These are phyloP conservation scores for Coniella lustricola DNA, from an alignment of 2,329 filamentous ascomycete species.

Conservation along the genomic window DNA sequence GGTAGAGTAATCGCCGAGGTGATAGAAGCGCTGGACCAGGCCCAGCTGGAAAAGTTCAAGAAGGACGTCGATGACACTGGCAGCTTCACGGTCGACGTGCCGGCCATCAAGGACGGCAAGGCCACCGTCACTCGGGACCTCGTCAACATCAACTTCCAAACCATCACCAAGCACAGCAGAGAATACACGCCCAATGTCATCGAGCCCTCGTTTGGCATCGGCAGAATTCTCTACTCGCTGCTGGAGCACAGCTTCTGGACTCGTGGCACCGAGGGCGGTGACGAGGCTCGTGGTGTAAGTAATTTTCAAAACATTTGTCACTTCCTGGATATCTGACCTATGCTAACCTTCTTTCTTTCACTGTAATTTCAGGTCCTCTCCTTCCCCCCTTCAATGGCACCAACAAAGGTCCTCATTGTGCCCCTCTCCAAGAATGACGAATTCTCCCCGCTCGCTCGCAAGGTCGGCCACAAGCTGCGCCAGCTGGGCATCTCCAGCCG, in stretches of 20 bases:
- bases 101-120: slow-evolving; percentile 59
- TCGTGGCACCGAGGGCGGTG: slow-evolving; percentile 59
- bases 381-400: slow-evolving; percentile 63
- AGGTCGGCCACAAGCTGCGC: slow-evolving; percentile 70
- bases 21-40: slow-evolving; percentile 65
- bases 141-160: slow-evolving; percentile 76
- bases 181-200: slow-evolving; percentile 96
- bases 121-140: slow-evolving; percentile 75
- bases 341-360: background rate
- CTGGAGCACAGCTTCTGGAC: slow-evolving; percentile 97
- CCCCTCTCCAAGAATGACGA: slow-evolving; percentile 75
- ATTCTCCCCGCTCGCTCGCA: slow-evolving; percentile 70
- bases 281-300: slow-evolving; percentile 82
- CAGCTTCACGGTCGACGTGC: slow-evolving; percentile 71
- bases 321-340: too few relatives aligned
- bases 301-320: too few relatives aligned
- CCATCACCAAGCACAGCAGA: slow-evolving; percentile 71
- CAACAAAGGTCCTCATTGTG: slow-evolving; percentile 89
- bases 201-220: slow-evolving; percentile 96
- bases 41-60: slow-evolving; percentile 71
- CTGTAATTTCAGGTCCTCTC: slow-evolving; percentile 54
- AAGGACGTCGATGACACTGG: slow-evolving; percentile 66
- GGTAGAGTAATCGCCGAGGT: slow-evolving; percentile 78
- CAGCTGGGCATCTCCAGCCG: slow-evolving; percentile 72
- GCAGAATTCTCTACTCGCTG: slow-evolving; percentile 84